Conservation (phyloP, 495 filamentous ascomycete genomes). For the Neurospora sp. region DNA sequence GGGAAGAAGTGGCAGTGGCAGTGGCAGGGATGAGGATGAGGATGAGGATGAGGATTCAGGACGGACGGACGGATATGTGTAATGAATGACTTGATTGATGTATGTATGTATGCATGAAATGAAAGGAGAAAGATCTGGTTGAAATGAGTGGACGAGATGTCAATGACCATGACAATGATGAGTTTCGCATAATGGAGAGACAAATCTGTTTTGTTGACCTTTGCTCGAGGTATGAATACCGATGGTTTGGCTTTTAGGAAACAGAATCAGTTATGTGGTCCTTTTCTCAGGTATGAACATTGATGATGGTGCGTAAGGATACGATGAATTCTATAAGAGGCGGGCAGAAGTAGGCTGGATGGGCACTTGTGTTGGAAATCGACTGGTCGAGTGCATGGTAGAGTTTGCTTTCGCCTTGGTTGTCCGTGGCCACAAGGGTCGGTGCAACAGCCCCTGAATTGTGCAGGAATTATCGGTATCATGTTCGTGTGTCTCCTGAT, state of each 20-base stretch:
- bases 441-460: background rate
- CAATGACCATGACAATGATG: background rate
- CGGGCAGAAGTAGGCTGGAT: background rate
- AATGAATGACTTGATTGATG: background rate
- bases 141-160: background rate
- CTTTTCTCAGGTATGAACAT: too few species aligned
- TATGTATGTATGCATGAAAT: background rate
- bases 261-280: too few species aligned
- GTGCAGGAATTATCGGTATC: background rate
- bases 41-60: background rate
- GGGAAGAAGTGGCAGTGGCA: background rate
- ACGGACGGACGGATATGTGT: background rate
- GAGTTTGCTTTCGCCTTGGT: background rate
- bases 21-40: background rate
- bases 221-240: too few species aligned
- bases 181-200: too few species aligned
- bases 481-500: background rate
- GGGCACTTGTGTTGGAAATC: background rate
- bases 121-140: background rate
- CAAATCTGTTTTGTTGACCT: too few species aligned
- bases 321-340: background rate
- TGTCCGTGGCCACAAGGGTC: background rate
- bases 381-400: background rate
- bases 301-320: background rate
- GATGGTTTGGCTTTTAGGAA: too few species aligned